phyloP scores from a whole-genome alignment of 352 stramenopile genomes.

The Halophytophthora polymorphica region DNA sequence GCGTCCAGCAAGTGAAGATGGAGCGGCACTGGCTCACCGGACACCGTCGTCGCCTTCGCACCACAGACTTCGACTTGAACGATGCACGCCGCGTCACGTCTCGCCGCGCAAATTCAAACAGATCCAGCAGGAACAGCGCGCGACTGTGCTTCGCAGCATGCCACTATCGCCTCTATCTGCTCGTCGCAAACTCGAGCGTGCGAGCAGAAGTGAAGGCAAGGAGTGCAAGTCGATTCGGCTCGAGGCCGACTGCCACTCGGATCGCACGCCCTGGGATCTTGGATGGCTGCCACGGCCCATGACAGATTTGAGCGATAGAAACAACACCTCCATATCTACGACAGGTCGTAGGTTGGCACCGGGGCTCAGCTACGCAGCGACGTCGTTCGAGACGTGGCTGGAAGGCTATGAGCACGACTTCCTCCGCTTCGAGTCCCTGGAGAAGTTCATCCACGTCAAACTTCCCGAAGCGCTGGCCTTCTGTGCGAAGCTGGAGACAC shows the following conservation, averaged over 20 bases:
- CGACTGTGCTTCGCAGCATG: slow-evolving; percentile 19
- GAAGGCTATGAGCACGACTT: slow-evolving; percentile 42
- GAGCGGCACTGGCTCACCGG: neutral
- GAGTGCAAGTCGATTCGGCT: neutral
- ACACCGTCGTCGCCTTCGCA: neutral
- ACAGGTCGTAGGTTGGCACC: no score
- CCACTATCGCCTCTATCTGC: slow-evolving; percentile 28
- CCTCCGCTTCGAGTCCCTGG: slow-evolving; percentile 45
- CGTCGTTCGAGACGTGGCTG: slow-evolving; percentile 42
- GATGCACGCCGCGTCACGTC: slow-evolving; percentile 17
- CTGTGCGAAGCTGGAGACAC: slow-evolving; percentile 36
- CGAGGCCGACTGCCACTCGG: neutral
- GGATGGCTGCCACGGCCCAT: slow-evolving; percentile 18
- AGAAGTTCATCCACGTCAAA: slow-evolving; percentile 45
- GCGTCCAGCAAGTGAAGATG: neutral
- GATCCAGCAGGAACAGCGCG: slow-evolving; percentile 35
- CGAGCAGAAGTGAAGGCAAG: neutral
- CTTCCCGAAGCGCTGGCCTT: slow-evolving; percentile 44
- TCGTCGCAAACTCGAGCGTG: neutral
- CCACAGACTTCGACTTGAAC: neutral
- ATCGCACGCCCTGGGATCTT: slow-evolving; percentile 29
- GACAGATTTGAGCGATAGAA: no score
- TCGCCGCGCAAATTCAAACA: slow-evolving; percentile 47
- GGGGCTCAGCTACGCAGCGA: neutral
- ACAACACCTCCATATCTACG: no score